Evolutionary conservation across 805 yeast species (phyloP).

Genomic region (Pichia deserticola): DNA sequence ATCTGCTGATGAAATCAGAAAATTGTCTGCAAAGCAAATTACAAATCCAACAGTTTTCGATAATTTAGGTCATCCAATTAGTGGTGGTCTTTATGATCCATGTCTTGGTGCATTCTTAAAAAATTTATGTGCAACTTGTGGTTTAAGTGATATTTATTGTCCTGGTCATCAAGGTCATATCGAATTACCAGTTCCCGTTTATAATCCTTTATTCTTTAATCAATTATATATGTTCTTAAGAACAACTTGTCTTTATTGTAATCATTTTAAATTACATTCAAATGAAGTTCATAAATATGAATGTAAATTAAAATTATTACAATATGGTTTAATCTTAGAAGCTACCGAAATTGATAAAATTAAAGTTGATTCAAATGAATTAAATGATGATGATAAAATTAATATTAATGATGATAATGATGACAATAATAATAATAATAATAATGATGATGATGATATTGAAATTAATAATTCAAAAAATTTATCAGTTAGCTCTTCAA

Average conservation of each 20-base stretch:
- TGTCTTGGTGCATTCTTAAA: slow-evolving; percentile 91
- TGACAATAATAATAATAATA: slow-evolving; percentile 35
- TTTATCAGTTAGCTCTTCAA: slow-evolving; percentile 18
- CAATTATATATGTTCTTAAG: slow-evolving; percentile 83
- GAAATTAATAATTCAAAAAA: slow-evolving; percentile 14
- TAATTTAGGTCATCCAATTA: slow-evolving; percentile 90
- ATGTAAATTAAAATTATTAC: slow-evolving; percentile 75
- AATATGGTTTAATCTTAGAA: slow-evolving; percentile 82
- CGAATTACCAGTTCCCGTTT: slow-evolving; percentile 91
- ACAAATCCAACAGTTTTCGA: slow-evolving; percentile 95
- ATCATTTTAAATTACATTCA: slow-evolving; percentile 64
- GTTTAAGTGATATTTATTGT: slow-evolving; percentile 86
- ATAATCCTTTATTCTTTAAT: slow-evolving; percentile 89
- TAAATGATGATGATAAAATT: slow-evolving; percentile 32
- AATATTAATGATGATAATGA: slow-evolving; percentile 39
- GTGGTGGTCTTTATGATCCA: slow-evolving; percentile 89
- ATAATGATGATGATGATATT: slow-evolving; percentile 19
- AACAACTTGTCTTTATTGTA: slow-evolving; percentile 84
- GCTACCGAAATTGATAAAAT: slow-evolving; percentile 65
- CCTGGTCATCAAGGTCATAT: slow-evolving; percentile 99
- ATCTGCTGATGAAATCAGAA: slow-evolving; percentile 72
- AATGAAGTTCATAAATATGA: slow-evolving; percentile 67
- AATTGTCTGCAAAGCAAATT: slow-evolving; percentile 88
- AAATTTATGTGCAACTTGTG: slow-evolving; percentile 91
- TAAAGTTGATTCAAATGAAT: slow-evolving; percentile 23